Base-by-base conservation (phyloP, 2,329 filamentous ascomycete species). In the Drechslera avenae region DNA sequence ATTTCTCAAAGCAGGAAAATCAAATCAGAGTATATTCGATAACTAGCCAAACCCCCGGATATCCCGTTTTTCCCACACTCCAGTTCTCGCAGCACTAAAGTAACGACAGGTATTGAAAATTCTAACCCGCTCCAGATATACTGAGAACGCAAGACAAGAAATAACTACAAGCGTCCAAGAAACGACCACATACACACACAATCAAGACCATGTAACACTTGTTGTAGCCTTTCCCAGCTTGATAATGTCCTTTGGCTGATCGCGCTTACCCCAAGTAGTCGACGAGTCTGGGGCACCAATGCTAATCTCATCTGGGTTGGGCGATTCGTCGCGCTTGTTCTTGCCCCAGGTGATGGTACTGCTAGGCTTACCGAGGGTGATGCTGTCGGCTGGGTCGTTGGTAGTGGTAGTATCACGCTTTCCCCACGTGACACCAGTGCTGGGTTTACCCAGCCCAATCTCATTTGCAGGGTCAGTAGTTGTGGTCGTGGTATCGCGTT, bases 251-350 rank as follows among this genome's bases (percentile, higher is more conserved):
- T 52, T 44, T 5, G 55, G 55, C 33, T 50, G 52, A 12, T 16
- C 33, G 41, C 60, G 54, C 52, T 63, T 66, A 5, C 56, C 52
- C 64, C 64, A 67, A 4, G 52, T 62, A 2, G 57, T 30, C 13
- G 37, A 50, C 1, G 59, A 54, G 1, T 41, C 47, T 0, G 62
- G 49, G 3, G 49, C 34, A 1, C 54, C 54, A 2, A 57, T 9
- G 10, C 36, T 26, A 31, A 49, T 53, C n/a, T 18, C 52, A 28
- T 52, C 52, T 12, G 26, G 26, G 26, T 39, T 46, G 3, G 55
- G 59, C 4, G n/a, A 39, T 7, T 43, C 28, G 5, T 52, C 44
- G 16, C 55, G 44, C 40, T 65, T 49, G 5, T 33, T 30, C 28
- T 50, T 50, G 3, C 28, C 41, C 60, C 60, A 63, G 19, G 39